phyloP scores from a whole-genome alignment of 768 basidiomycete species.

The Tylopilus balloui region DNA sequence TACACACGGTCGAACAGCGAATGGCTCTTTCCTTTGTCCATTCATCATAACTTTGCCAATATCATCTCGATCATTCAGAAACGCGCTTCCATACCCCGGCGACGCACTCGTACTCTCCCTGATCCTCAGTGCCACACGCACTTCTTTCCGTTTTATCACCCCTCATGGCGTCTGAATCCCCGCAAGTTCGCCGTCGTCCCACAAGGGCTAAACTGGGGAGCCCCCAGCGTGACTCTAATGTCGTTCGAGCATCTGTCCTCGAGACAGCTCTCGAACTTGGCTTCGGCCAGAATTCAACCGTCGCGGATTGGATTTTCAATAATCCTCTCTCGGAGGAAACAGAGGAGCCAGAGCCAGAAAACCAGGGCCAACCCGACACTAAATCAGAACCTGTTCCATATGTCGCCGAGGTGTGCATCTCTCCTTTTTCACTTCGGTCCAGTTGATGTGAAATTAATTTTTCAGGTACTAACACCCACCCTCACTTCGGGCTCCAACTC shows the following conservation, averaged over 20 bases:
- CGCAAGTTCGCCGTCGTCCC: constrained; percentile 27
- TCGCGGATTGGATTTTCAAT: constrained; percentile 72
- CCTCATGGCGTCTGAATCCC: constrained; percentile 20
- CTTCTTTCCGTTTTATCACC: constrained; percentile 17
- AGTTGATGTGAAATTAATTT: constrained; percentile 12
- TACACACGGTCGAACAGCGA: constrained; percentile 14
- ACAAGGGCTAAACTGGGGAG: constrained; percentile 17
- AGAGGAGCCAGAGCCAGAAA: constrained; percentile 33
- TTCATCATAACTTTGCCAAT: constrained; percentile 8
- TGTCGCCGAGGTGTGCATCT: constrained; percentile 29
- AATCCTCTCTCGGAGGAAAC: constrained; percentile 55
- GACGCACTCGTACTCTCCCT: background rate
- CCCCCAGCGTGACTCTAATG: constrained; percentile 46
- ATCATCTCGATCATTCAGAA: constrained; percentile 11
- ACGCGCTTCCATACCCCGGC: constrained; percentile 4
- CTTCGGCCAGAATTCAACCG: constrained; percentile 50
- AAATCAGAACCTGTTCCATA: constrained; percentile 15
- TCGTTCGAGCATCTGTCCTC: constrained; percentile 67
- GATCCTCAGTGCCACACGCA: constrained; percentile 1
- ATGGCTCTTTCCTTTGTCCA: constrained; percentile 18
- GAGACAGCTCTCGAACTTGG: constrained; percentile 71
- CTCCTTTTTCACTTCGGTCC: background rate
- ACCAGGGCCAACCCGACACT: background rate
- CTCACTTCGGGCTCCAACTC: constrained; percentile 40
- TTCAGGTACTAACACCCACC: constrained; percentile 29